Percentiles rank a stretch among this genome's conserved stretches.
Evolutionary conservation across 768 basidiomycete species (phyloP).

Genomic region (Amanita polypyramis): DNA sequence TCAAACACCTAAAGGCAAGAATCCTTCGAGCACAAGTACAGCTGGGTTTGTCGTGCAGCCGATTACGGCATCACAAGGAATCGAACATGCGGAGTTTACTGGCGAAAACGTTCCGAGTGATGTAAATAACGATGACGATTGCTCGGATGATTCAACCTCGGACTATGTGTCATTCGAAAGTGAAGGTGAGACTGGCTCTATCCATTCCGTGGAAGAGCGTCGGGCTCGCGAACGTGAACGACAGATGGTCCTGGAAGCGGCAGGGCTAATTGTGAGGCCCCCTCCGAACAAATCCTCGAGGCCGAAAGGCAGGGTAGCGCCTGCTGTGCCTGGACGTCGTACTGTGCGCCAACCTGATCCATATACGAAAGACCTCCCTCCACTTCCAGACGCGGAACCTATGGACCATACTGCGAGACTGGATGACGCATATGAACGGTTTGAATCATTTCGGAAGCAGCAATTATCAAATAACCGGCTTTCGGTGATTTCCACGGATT

Average conservation of each 20-base stretch:
- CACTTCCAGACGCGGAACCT: slow-evolving; percentile 28
- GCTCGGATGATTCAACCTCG: slow-evolving; percentile 21
- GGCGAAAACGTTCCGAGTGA: slow-evolving; percentile 14
- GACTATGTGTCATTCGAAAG: slow-evolving; percentile 32
- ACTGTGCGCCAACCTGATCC: slow-evolving; percentile 5
- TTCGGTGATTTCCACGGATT: slow-evolving; percentile 6
- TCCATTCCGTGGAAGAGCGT: slow-evolving; percentile 39
- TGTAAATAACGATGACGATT: slow-evolving; percentile 16
- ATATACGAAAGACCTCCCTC: slow-evolving; percentile 40
- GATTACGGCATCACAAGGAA: slow-evolving; percentile 7
- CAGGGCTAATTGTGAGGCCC: slow-evolving; percentile 61
- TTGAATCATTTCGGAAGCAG: slow-evolving; percentile 68
- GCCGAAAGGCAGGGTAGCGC: slow-evolving; percentile 37
- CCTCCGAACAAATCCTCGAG: slow-evolving; percentile 27
- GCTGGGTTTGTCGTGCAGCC: slow-evolving; percentile 3
- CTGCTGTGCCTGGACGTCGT: slow-evolving; percentile 31
- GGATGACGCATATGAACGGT: slow-evolving; percentile 85
- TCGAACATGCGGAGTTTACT: slow-evolving; percentile 10
- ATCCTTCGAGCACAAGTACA: not conserved
- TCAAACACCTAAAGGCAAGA: slow-evolving; percentile 1
- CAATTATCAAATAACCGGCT: slow-evolving; percentile 15
- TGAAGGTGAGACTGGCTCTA: slow-evolving; percentile 15
- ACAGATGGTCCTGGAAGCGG: slow-evolving; percentile 76
- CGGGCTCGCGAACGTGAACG: slow-evolving; percentile 65
- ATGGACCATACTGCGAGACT: slow-evolving; percentile 34